Base-by-base conservation (phyloP, 805 yeast genomes). In the Helenozyma baotianmanensis region DNA sequence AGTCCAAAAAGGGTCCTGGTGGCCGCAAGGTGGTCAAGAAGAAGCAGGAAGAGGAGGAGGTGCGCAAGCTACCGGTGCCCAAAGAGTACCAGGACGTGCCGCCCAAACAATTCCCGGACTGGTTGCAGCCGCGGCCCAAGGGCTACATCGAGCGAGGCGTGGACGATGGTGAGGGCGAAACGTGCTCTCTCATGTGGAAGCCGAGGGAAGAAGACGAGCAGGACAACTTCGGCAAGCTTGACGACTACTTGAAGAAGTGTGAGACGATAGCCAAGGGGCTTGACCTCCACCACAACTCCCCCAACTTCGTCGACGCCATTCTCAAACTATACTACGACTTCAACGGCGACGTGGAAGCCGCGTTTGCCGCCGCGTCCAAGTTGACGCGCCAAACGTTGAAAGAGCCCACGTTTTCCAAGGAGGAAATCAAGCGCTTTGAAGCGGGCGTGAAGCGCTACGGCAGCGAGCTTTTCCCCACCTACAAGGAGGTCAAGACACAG, bases 91-190 rank as follows among this genome's bases (percentile, higher is more conserved):
- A 59, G 38, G 62, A 65, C 31, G 33, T 49, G 0, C 55, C 61
- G 13, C 67, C 70, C 0, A 61, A 60, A 29, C 77, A 76, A 0
- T 75, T 65, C 35, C 89, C 89, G 0, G 71, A 70, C 0, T 86
- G 95, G 95, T 59, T 85, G 19, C 89, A 82, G 51, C 82, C 80
- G 3, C 63, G 80, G 39, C 95, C 95, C 0, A 66, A 69, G 31
- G 95, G 95, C 0, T 87, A 85, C 54, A 62, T 84, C 6, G 95
- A 87, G 48, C 70, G 97, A 48, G 97, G 97, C 2, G 78, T 74
- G 3, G 83, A 80, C 47, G 77, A 72, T 14, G 70, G 70, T 1
- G 57, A 48, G 14, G 70, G 63, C 0, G 52, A 64, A n/a, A 78
- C 87, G 0, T 64, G 70, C 14, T 72, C 78, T 0, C 56, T 86